phyloP scores from a whole-genome alignment of 768 basidiomycete species.

The Lanmaoa rubissima region DNA sequence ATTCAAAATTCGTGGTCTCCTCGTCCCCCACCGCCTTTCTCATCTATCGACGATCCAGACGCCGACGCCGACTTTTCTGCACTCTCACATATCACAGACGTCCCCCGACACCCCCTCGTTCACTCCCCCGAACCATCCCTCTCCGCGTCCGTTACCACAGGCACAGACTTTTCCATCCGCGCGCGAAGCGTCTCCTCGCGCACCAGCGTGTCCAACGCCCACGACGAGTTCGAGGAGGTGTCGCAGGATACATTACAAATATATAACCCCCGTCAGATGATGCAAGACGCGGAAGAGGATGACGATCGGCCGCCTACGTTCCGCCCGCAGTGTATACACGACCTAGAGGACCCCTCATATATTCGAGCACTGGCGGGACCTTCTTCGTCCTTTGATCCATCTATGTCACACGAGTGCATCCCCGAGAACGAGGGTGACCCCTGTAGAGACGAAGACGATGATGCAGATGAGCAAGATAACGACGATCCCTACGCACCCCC shows the following conservation, averaged over 20 bases:
- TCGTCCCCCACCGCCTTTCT: not conserved
- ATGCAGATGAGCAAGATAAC: constrained; percentile 7
- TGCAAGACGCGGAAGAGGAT: constrained; percentile 32
- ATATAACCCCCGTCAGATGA: constrained; percentile 20
- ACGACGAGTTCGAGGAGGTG: constrained; percentile 5
- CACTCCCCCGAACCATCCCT: constrained; percentile 33
- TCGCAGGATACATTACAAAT: constrained; percentile 20
- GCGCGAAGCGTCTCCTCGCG: constrained; percentile 25
- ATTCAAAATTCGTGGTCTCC: not conserved
- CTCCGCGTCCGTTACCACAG: constrained; percentile 34
- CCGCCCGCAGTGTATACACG: constrained; percentile 52
- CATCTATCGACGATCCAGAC: not conserved
- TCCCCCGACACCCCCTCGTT: constrained; percentile 32
- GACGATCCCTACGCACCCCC: constrained; percentile 19
- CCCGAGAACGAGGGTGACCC: not conserved
- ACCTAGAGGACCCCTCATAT: constrained; percentile 41
- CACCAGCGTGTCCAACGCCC: constrained; percentile 18
- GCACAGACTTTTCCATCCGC: constrained; percentile 34
- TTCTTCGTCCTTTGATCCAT: constrained; percentile 5
- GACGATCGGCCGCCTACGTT: constrained; percentile 27
- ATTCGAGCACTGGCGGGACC: constrained; percentile 13
- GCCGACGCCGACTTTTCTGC: constrained; percentile 5
- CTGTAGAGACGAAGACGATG: not conserved
- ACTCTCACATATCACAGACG: constrained; percentile 28
- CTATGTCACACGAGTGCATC: not conserved